These are phyloP conservation scores for Trypanosoma brucei DNA, from an alignment of 208 protist species.

Conservation along the genomic window DNA sequence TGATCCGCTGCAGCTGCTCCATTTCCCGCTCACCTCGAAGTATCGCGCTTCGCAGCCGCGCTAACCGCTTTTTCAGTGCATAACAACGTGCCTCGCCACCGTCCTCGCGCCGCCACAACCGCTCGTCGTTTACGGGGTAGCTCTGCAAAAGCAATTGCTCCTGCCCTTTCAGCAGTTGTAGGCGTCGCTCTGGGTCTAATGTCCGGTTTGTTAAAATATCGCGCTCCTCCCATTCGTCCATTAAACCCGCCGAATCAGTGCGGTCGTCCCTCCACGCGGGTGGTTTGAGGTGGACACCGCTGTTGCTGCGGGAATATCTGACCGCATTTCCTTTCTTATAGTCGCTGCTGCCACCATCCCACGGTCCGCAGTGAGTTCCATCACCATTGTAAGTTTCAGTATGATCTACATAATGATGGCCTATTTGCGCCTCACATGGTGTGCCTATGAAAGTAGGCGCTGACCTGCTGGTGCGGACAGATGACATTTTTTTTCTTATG, in stretches of 20 bases:
- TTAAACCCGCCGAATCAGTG: background rate
- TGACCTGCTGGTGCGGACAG: background rate
- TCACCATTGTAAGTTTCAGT: too few relatives aligned
- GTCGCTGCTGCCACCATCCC: background rate
- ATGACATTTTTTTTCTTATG: background rate
- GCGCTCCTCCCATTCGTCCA: background rate
- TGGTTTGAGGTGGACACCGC: background rate
- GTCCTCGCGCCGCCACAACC: constrained; percentile 9
- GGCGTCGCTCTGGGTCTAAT: constrained; percentile 5
- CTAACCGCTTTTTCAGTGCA: constrained; percentile 19
- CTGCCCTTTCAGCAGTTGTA: constrained; percentile 6
- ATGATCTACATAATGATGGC: too few relatives aligned
- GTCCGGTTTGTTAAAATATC: background rate
- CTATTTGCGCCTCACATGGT: too few relatives aligned
- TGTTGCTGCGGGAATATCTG: background rate
- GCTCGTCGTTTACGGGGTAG: background rate
- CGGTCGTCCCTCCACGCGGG: background rate
- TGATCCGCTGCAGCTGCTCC: constrained; percentile 9
- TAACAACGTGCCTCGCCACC: constrained; percentile 25
- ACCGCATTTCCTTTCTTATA: background rate
- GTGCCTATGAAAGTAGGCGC: too few relatives aligned
- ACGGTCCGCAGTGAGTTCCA: background rate
- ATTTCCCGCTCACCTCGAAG: constrained; percentile 19
- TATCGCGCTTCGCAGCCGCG: constrained; percentile 15
- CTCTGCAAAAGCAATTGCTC: constrained; percentile 4